Conservation (phyloP, 2,329 filamentous ascomycete species). For the Pseudogymnoascus sp. region DNA sequence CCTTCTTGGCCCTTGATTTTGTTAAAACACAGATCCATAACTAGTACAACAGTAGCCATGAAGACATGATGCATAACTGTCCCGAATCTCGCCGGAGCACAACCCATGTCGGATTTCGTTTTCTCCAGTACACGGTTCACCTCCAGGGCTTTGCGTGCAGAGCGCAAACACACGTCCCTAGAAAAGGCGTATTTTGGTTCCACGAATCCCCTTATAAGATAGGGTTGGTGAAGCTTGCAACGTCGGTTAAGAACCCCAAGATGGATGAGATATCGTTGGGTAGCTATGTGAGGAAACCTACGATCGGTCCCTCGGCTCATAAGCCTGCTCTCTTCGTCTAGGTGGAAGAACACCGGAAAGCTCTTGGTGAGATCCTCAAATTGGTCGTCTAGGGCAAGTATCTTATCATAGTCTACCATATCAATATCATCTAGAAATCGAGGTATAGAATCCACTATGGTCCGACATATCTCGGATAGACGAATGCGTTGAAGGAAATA, state of each 20-base stretch:
- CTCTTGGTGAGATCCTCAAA: conserved; percentile 25
- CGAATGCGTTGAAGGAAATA: conserved; percentile 31
- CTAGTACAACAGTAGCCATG: conserved; percentile 31
- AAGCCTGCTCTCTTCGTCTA: conserved; percentile 15
- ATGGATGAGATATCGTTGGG: conserved; percentile 30
- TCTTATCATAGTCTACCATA: conserved; percentile 23
- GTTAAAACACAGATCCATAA: conserved; percentile 32
- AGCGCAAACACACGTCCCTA: conserved; percentile 28
- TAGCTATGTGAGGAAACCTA: conserved; percentile 17
- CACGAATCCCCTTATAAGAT: conserved; percentile 24
- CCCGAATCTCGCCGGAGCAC: conserved; percentile 23
- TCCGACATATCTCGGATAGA: conserved; percentile 30
- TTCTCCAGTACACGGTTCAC: conserved; percentile 22
- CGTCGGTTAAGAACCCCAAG: conserved; percentile 29
- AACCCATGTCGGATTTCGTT: conserved; percentile 18
- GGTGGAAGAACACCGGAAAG: conserved; percentile 29
- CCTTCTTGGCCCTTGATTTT: conserved; percentile 23
- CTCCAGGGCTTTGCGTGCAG: conserved; percentile 24
- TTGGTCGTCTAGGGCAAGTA: conserved; percentile 29
- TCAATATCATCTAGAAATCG: conserved; percentile 18
- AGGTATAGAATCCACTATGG: conserved; percentile 29
- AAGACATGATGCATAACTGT: conserved; percentile 29
- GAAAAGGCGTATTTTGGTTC: conserved; percentile 28
- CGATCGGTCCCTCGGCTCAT: conserved; percentile 8
- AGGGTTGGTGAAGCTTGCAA: conserved; percentile 32